Conservation (phyloP, 2,329 filamentous ascomycete species). For the Incumbomyces delicatus region DNA sequence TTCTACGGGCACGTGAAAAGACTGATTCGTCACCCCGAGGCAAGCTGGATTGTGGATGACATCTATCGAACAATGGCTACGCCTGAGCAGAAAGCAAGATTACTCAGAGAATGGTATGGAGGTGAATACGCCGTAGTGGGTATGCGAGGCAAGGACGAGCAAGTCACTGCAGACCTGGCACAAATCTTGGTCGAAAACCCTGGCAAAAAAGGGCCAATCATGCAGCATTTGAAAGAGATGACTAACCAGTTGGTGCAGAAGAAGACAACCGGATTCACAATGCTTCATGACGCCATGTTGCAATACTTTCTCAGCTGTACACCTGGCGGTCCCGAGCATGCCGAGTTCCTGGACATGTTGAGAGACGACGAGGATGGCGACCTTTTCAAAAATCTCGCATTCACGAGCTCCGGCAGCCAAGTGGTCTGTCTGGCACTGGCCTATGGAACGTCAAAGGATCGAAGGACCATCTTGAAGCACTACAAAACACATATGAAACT, state of each 20-base stretch:
- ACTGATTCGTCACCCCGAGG: constrained; percentile 91
- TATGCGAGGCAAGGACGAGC: constrained; percentile 2
- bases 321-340: constrained; percentile 68
- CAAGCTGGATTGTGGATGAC: constrained; percentile 95
- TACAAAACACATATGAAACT: constrained; percentile 83
- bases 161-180: constrained; percentile 54
- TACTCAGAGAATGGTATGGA: constrained; percentile 94
- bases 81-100: constrained; percentile 69
- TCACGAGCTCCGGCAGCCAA: constrained; percentile 78
- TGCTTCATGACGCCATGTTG: constrained; percentile 96
- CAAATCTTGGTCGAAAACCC: constrained; percentile 66
- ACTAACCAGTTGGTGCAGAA: constrained; percentile 93
- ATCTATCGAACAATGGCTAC: constrained; percentile 85
- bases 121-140: constrained; percentile 61
- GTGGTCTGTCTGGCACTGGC: constrained; percentile 75
- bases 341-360: constrained; percentile 78
- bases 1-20: constrained; percentile 91
- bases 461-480: constrained; percentile 75
- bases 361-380: constrained; percentile 89
- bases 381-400: constrained; percentile 87
- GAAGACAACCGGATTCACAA: constrained; percentile 92
- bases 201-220: constrained; percentile 77
- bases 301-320: constrained; percentile 84
- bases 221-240: constrained; percentile 74
- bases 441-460: constrained; percentile 80